Evolutionary conservation across 1,284 basidiomycete species (phyloP).

Genomic region (Peniophora sp.): DNA sequence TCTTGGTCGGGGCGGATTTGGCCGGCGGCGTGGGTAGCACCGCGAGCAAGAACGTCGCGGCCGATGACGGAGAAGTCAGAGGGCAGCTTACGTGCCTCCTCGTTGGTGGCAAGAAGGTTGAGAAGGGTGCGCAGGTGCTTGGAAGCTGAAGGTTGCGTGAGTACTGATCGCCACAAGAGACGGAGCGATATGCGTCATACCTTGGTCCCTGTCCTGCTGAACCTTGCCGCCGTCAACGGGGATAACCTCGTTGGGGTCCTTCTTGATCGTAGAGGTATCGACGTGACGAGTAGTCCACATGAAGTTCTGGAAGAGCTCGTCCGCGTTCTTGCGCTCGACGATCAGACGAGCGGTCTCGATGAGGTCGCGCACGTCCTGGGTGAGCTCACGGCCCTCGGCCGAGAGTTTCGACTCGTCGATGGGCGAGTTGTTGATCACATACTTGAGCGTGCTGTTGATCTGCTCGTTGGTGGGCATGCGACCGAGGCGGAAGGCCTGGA

Average conservation of each 20-base stretch:
- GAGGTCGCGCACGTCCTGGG: slow-evolving; percentile 69
- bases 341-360: slow-evolving; percentile 64
- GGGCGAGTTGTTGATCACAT: slow-evolving; percentile 61
- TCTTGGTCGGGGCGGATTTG: slow-evolving; percentile 63
- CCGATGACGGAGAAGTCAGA: slow-evolving; percentile 78
- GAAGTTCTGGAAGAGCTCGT: slow-evolving; percentile 86
- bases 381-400: slow-evolving; percentile 67
- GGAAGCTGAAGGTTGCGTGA: slow-evolving; percentile 39
- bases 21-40: slow-evolving; percentile 70
- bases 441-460: slow-evolving; percentile 66
- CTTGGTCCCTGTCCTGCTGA: slow-evolving; percentile 52
- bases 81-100: slow-evolving; percentile 84
- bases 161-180: neutral
- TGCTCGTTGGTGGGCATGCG: slow-evolving; percentile 77
- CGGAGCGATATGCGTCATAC: slow-evolving; percentile 22
- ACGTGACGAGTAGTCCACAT: slow-evolving; percentile 67
- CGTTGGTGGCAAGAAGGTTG: slow-evolving; percentile 78
- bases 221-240: slow-evolving; percentile 51
- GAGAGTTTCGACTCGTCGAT: slow-evolving; percentile 64
- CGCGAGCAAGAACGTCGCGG: slow-evolving; percentile 79
- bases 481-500: slow-evolving; percentile 73
- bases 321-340: slow-evolving; percentile 76
- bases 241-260: slow-evolving; percentile 33
- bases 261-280: slow-evolving; percentile 35
- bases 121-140: slow-evolving; percentile 77